phyloP scores from a whole-genome alignment of 2,329 filamentous ascomycete genomes.

The Colletotrichum cordylinicola region DNA sequence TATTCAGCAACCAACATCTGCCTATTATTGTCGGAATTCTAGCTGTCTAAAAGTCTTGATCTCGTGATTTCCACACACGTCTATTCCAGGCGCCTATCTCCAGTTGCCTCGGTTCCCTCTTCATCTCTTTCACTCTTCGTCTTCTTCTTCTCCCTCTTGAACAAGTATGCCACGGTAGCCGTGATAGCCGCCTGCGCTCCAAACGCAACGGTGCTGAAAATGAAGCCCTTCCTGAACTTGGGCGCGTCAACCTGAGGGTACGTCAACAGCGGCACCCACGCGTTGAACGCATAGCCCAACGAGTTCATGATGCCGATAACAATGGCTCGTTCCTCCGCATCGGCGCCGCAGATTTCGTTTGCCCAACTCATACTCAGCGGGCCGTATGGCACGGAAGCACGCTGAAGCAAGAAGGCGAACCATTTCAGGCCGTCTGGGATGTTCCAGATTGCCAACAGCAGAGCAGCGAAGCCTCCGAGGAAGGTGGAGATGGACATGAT shows the following conservation, averaged over 20 bases:
- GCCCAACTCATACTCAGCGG: slow-evolving; percentile 19
- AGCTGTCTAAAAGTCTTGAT: not conserved
- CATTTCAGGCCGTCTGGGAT: slow-evolving; percentile 60
- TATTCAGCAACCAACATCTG: too few species aligned
- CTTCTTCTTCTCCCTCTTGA: slow-evolving; percentile 4
- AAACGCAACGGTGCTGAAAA: slow-evolving; percentile 30
- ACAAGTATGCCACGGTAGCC: not conserved
- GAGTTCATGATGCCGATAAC: slow-evolving; percentile 21
- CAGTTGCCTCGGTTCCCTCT: not conserved
- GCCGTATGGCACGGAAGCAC: slow-evolving; percentile 10
- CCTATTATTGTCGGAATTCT: not conserved
- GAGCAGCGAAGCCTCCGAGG: slow-evolving; percentile 3
- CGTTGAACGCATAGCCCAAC: slow-evolving; percentile 51
- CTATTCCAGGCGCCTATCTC: not conserved
- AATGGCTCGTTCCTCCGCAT: slow-evolving; percentile 15
- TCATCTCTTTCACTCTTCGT: not conserved
- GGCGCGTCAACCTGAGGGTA: slow-evolving; percentile 53
- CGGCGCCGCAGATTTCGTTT: slow-evolving; percentile 16
- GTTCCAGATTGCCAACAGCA: slow-evolving; percentile 58
- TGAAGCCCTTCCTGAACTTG: slow-evolving; percentile 46
- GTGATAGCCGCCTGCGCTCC: slow-evolving; percentile 5
- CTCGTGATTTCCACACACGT: not conserved
- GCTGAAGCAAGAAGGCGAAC: slow-evolving; percentile 53
- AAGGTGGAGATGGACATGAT: slow-evolving; percentile 19
- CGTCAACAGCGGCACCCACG: slow-evolving; percentile 59